Evolutionary conservation across 768 basidiomycete species (phyloP), one percentile per base, ranked within the genome.

Genomic region (Boletus pseudo-olivaceus): DNA sequence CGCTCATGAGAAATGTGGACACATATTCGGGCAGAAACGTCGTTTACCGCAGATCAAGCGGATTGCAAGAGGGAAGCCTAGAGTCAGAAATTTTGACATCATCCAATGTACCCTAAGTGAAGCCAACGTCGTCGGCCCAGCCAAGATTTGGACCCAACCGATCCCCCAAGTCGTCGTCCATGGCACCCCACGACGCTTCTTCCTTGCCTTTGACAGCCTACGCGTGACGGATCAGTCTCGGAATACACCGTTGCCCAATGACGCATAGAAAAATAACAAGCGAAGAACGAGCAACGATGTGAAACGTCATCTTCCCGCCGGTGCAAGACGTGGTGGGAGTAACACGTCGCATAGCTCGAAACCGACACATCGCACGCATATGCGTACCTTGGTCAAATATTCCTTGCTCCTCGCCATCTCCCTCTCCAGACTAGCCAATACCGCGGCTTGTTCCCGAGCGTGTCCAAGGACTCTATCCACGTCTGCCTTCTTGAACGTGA

Each of bases 311-410:
- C 35, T 12, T 45, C 44, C 30, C 29, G 2, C 19, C 5, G 3
- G 26, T 14, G 15, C 34, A 52, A 42, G 27, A 51, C 9, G 17
- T n/a, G 34, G 34, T 7, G 17, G 9, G 15, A 35, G 49, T 3
- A 29, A 34, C n/a, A 15, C n/a, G 15, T 34, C 33, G 12, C 32
- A 12, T 23, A 17, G 12, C 11, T 39, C 39, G 41, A 46, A 20
- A 34, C 43, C 30, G 33, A 12, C 26, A 27, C 12, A 32, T 47
- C 17, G 4, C 26, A 37, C 29, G n/a, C 23, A 23, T 7, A 33
- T 12, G 14, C 73, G 45, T 32, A 87, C 88, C 82, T 92, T 93
- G 32, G 62, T 74, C 61, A 93, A 65, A 57, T 83, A 93, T 43
- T 92, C 91, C 62, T 77, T 86, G 67, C 84, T 86, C 65, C 78